Evolutionary conservation across 805 yeast species (phyloP), one percentile per base, ranked within the genome.

Genomic region (Pichia insulana): DNA sequence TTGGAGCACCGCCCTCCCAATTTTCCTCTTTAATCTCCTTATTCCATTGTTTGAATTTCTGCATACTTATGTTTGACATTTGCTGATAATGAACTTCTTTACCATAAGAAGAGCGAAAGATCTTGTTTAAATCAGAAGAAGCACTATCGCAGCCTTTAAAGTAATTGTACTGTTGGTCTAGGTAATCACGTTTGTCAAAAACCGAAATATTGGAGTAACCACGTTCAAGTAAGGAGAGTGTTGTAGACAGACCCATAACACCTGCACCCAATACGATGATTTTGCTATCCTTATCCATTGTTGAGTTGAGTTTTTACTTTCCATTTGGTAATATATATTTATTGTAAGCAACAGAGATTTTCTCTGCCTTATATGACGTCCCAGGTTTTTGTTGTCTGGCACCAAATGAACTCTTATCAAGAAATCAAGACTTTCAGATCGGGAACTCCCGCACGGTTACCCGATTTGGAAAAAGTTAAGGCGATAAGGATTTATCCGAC

Each of bases 201-300:
- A 54, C 32, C 13, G 40, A 37, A 15, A 53, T 40, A 36, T 51
- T 37, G 6, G 40, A 43, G 34, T 46, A 54, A 6, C 57, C 53
- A 16, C 50, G 41, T n/a, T 44, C 27, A 3, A 44, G 38, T 33
- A 55, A 34, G 7, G 51, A 46, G 20, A 43, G 40, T 3, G 73
- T 72, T 1, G 70, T 56, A 4, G 76, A 68, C 15, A 73, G 56
- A 2, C 79, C 79, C 50, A 70, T 70, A 12, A 69, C 71, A 28
- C 78, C 78, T 2, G 73, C 66, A 13, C 79, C 78, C 13, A 70
- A 63, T 36, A 73, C 61, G 22, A 63, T 30, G 11, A 53, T 47
- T 22, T 28, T 42, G 2, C 50, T 40, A n/a, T 46, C 38, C 42
- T 48, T 47, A 12, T 40, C 36, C 39, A 40, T 40, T 28, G 17